Percentiles rank a stretch among this genome's conserved stretches.
These are phyloP conservation scores for Raddia distichophylla DNA, from an alignment of 176 grass and related monocot species.

Conservation along the genomic window DNA sequence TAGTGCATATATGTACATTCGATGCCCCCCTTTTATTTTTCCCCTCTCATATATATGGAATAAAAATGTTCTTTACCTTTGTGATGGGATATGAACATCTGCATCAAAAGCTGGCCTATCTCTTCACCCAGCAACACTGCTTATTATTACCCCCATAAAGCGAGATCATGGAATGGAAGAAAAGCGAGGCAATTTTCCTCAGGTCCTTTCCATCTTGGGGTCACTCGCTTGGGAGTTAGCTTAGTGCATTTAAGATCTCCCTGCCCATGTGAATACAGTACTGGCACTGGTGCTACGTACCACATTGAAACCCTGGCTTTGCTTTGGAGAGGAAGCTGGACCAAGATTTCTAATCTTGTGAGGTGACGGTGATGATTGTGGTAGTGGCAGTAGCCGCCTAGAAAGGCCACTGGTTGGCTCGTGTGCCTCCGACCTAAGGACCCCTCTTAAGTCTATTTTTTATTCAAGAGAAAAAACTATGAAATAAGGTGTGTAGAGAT, in stretches of 20 bases:
- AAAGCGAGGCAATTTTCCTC: background rate
- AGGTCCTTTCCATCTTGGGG: constrained; percentile 21
- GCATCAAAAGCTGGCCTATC: background rate
- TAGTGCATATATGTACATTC: background rate
- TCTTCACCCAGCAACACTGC: constrained; percentile 2
- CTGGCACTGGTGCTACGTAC: background rate
- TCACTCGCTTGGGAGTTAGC: background rate
- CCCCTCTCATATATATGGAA: constrained; percentile 23
- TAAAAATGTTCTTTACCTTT: background rate
- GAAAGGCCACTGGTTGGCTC: constrained; percentile 41
- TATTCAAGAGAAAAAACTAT: no score
- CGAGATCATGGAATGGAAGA: constrained; percentile 4
- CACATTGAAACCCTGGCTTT: constrained; percentile 20
- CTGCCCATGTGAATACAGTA: constrained; percentile 18
- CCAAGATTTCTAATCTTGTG: constrained; percentile 36
- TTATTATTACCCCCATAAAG: constrained; percentile 1
- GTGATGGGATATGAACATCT: constrained; percentile 24
- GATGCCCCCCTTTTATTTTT: background rate
- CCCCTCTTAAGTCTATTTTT: background rate
- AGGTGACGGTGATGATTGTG: constrained; percentile 23
- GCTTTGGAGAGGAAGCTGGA: constrained; percentile 33
- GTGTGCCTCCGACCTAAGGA: constrained; percentile 26
- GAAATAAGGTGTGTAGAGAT: no score
- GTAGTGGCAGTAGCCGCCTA: constrained; percentile 7
- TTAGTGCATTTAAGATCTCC: constrained; percentile 3